These are phyloP conservation scores for Staphylotrichum tortipilum DNA, from an alignment of 495 filamentous ascomycete species.

Conservation along the genomic window DNA sequence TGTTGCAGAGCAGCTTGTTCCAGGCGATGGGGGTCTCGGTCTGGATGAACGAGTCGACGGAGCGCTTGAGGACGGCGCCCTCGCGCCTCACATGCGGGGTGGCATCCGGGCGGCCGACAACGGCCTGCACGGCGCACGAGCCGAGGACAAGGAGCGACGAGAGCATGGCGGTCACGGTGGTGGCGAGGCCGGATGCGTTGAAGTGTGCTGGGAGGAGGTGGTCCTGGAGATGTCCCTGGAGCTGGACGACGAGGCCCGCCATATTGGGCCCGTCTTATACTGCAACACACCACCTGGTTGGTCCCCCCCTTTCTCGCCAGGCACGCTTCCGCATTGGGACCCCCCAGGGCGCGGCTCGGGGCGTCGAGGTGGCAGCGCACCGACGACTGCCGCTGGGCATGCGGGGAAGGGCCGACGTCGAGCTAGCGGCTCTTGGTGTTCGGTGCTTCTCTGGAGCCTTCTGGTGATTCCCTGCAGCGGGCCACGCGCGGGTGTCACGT, in stretches of 20 bases:
- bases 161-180: conserved; percentile 38
- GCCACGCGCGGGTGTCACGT: not conserved
- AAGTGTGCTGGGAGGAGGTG: too few relatives aligned
- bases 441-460: conserved; percentile 6
- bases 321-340: not conserved
- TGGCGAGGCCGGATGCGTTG: conserved; percentile 24
- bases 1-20: conserved; percentile 49
- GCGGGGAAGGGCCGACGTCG: conserved; percentile 10
- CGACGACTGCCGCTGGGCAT: not conserved
- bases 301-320: not conserved
- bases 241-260: conserved; percentile 10
- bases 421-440: not conserved
- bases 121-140: conserved; percentile 38
- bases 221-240: conserved; percentile 9
- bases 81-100: conserved; percentile 26
- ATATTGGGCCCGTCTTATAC: conserved; percentile 20
- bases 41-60: conserved; percentile 48
- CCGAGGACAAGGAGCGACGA: conserved; percentile 40
- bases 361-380: not conserved
- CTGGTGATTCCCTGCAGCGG: not conserved
- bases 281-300: too few relatives aligned
- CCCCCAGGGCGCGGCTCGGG: not conserved
- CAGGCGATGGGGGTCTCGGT: conserved; percentile 46
- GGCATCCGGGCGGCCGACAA: conserved; percentile 33
- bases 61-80: conserved; percentile 33